Conservation (phyloP, 768 basidiomycete species). For the Russula vinacea region DNA sequence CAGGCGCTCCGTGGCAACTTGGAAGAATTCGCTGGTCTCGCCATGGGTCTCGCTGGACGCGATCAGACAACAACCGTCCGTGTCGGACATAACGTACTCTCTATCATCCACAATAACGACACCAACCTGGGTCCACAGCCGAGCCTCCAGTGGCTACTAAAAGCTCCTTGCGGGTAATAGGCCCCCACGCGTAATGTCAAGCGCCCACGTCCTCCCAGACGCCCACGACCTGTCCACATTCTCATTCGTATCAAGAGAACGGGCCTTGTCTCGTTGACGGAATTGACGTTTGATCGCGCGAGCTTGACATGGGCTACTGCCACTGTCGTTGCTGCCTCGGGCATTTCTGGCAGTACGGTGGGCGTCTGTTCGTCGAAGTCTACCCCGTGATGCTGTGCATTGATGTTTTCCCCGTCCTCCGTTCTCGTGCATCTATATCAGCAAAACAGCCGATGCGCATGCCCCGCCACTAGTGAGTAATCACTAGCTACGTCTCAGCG, state of each 20-base stretch:
- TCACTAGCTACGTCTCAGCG: background rate
- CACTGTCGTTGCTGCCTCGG: background rate
- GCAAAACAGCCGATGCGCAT: background rate
- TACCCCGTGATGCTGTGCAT: background rate
- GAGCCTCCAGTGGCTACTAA: background rate
- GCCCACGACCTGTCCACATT: background rate
- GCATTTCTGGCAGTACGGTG: background rate
- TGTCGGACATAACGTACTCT: background rate
- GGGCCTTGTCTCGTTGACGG: background rate
- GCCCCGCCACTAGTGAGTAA: background rate
- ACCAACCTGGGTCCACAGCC: background rate
- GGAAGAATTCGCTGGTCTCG: background rate
- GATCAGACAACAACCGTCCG: slow-evolving; percentile 8
- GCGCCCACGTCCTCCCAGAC: background rate
- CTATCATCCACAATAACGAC: slow-evolving; percentile 12
- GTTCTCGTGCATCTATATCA: background rate
- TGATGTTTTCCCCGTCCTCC: background rate
- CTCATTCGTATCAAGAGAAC: slow-evolving; percentile 11
- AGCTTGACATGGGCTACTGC: background rate
- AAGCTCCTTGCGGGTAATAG: background rate
- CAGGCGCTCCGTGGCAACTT: background rate
- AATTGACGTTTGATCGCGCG: background rate
- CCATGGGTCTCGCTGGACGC: slow-evolving; percentile 16
- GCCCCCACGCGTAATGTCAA: slow-evolving; percentile 1
- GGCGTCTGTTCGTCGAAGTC: background rate